Conservation (phyloP, 139 green algal species). For the Coccomyxa sp. region DNA sequence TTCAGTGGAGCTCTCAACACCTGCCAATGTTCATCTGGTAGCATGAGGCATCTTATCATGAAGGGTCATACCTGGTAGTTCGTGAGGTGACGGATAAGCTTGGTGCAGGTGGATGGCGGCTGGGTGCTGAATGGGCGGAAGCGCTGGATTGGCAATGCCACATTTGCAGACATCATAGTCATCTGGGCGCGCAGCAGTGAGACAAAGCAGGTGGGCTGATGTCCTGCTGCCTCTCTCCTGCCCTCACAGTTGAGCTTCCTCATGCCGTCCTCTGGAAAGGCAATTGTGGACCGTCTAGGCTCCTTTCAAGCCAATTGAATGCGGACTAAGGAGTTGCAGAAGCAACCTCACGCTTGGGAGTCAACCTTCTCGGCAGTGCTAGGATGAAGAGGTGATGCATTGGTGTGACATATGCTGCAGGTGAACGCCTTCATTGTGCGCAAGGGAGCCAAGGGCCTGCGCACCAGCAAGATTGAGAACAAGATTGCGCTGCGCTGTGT, state of each 20-base stretch:
- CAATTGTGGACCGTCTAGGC: too few species aligned
- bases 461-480: slow-evolving; percentile 86
- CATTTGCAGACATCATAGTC: slow-evolving; percentile 82
- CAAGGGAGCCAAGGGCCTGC: slow-evolving; percentile 77
- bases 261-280: too few species aligned
- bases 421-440: slow-evolving; percentile 91
- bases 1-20: not conserved
- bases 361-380: too few species aligned
- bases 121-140: slow-evolving; percentile 89
- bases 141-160: slow-evolving; percentile 95
- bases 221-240: not conserved
- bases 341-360: too few species aligned
- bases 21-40: not conserved
- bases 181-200: slow-evolving; percentile 78
- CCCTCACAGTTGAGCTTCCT: not conserved
- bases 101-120: slow-evolving; percentile 55
- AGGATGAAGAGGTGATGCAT: too few species aligned
- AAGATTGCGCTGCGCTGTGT: slow-evolving; percentile 88
- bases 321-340: too few species aligned
- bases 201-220: slow-evolving; percentile 20
- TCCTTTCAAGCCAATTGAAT: too few species aligned
- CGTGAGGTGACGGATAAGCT: too few species aligned
- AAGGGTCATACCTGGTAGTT: not conserved
- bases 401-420: slow-evolving; percentile 34
- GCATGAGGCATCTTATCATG: not conserved